Conservation (phyloP, 768 basidiomycete species). For the Cyclocybe cylindracea region DNA sequence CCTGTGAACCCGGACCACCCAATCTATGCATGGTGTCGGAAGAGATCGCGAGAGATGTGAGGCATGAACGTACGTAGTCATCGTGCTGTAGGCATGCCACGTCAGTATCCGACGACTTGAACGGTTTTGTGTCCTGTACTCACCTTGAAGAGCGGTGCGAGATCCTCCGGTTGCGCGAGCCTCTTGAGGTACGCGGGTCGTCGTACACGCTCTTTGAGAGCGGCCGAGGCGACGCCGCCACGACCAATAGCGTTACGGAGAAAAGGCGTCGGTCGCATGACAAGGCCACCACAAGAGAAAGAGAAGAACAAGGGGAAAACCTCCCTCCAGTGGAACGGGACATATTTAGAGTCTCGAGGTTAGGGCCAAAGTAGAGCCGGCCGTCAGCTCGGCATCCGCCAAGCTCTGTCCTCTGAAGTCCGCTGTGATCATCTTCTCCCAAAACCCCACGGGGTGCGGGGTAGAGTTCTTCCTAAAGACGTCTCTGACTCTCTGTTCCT, state of each 20-base stretch:
- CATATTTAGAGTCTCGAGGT: too few relatives aligned
- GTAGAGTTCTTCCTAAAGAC: too few relatives aligned
- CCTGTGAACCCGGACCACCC: slow-evolving; percentile 55
- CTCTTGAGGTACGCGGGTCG: slow-evolving; percentile 38
- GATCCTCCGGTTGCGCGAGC: slow-evolving; percentile 36
- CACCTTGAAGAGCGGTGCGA: slow-evolving; percentile 45
- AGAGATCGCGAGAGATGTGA: too few relatives aligned
- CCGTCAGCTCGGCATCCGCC: too few relatives aligned
- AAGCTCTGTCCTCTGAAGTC: too few relatives aligned
- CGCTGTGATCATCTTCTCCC: too few relatives aligned
- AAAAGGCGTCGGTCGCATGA: slow-evolving; percentile 30
- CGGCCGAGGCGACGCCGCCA: slow-evolving; percentile 17
- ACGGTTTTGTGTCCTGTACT: not conserved
- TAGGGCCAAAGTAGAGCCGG: too few relatives aligned
- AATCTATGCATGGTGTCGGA: slow-evolving; percentile 29
- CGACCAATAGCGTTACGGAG: slow-evolving; percentile 24
- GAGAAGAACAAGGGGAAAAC: too few relatives aligned
- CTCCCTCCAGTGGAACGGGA: too few relatives aligned
- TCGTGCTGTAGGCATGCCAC: slow-evolving; percentile 31
- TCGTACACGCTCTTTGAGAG: slow-evolving; percentile 42
- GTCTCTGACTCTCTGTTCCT: too few relatives aligned
- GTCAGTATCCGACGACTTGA: not conserved
- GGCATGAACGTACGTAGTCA: slow-evolving; percentile 40
- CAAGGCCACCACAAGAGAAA: too few relatives aligned
- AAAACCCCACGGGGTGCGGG: too few relatives aligned